Base-by-base conservation (phyloP, 1,284 basidiomycete genomes). In the Cystobasidium pallidum region DNA sequence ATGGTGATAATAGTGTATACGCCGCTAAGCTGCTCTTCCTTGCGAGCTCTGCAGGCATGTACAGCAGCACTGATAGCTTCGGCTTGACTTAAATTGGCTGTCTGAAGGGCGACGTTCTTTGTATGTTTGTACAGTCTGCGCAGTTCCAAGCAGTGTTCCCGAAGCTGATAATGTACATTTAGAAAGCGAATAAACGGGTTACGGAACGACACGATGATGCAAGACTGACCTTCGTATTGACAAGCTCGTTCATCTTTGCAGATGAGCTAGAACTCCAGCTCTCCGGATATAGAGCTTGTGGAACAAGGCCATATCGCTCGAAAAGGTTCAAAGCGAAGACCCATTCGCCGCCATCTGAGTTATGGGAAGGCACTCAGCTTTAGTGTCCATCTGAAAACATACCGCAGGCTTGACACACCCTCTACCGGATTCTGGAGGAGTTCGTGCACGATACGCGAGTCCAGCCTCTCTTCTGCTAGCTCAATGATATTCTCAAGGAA, bases 401-500 rank as follows among this genome's bases (percentile, higher is more conserved):
- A 26, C n/a, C 7, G 19, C 1, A 39, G 30, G 21, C 1, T 26
- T n/a, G 91, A 8, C 94, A 93, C 94, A 79, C 97, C 94, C 77
- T 87, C 89, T 79, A 94, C 88, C 32, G 92, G 91, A 66, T 89
- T 88, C 17, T 82, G 80, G 30, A 90, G 86, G 62, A 97, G 86
- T 82, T 89, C 89, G 59, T 84, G 86, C 63, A 96, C 84, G 17
- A 94, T 84, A 2, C 94, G 87, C 78, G 91, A 88, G 70, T 96
- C 91, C 57, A 95, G 82, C 0, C 90, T 88, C 68, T 88, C 85
- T 76, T 92, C 88, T 0, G 88, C 88, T 57, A 91, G 86, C 81
- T 95, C 86, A 76, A 98, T 91, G 70, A 89, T 87, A 61, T 88
- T 83, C 82, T 98, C 94, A n/a, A 98, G 87, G 81, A 91, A 96